Evolutionary conservation across 306 rosid species (phyloP).

Genomic region (Casuarina equisetifolia): DNA sequence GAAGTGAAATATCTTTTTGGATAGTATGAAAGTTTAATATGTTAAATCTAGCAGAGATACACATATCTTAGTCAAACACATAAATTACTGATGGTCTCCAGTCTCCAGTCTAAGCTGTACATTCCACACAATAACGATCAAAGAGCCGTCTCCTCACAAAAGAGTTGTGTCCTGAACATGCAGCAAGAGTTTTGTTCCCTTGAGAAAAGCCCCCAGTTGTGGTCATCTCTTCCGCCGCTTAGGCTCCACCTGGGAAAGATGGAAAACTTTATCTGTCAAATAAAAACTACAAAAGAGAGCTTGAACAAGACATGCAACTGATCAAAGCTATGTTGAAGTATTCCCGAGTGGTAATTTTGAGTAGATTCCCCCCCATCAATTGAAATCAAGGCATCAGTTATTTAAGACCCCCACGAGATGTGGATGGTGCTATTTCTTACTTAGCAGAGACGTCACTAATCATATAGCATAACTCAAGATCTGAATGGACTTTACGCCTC

Average conservation of each 20-base stretch:
- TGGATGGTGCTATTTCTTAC: too few relatives aligned
- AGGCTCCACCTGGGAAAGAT: slow-evolving; percentile 57
- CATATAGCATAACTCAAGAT: background rate
- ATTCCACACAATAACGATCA: slow-evolving; percentile 35
- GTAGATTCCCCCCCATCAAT: too few relatives aligned
- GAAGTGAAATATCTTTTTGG: slow-evolving; percentile 23
- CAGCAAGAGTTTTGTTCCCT: slow-evolving; percentile 19
- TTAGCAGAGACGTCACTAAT: background rate
- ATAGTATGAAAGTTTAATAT: slow-evolving; percentile 22
- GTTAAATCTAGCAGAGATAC: slow-evolving; percentile 32
- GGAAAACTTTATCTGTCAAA: background rate
- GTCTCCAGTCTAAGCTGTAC: slow-evolving; percentile 47
- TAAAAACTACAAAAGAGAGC: background rate
- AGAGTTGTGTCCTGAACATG: background rate
- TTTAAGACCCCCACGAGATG: too few relatives aligned
- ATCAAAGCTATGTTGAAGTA: background rate
- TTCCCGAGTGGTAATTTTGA: background rate
- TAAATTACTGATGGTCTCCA: slow-evolving; percentile 32
- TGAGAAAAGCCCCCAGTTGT: background rate
- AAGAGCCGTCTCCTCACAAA: slow-evolving; percentile 14
- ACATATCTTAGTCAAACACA: slow-evolving; percentile 45
- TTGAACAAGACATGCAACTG: background rate
- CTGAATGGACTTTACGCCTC: background rate
- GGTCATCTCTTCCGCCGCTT: slow-evolving; percentile 72
- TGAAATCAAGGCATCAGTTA: too few relatives aligned